Base-by-base conservation (phyloP, 2,329 filamentous ascomycete species). In the Diaporthe vexans region DNA sequence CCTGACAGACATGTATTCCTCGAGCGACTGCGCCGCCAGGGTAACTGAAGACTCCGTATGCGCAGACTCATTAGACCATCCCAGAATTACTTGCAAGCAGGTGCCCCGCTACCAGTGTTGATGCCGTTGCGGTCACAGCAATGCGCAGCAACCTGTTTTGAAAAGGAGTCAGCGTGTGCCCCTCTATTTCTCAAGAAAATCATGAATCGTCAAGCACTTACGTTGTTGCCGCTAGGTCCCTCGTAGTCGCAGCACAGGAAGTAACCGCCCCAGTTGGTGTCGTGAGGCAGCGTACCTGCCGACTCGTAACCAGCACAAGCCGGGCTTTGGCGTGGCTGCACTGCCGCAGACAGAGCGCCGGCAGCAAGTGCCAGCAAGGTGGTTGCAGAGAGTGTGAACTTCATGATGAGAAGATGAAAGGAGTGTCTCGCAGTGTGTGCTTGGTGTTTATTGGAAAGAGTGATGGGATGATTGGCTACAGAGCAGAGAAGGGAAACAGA, bases 91-190 rank as follows among this genome's bases (percentile, higher is more conserved):
- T 26, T n/a, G 58, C 58, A 61, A 19, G 58, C 37, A 19, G 58
- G 58, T 26, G 37, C 37, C 15, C 58, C 58, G 37, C 58, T 61
- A 43, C 58, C 58, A 21, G 58, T 61, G 58, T 61, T 61, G 8
- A 29, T 37, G 19, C 58, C 37, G n/a, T 61, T 43, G 15, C 58
- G 58, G 37, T 61, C 58, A 17, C 58, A 61, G 58, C 58, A 61
- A 11, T 61, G 58, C 4, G 7, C 58, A 26, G 35, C 58, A 26
- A 61, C 58, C 58, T 61, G 37, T 17, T 1, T 9, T 19, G n/a
- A 5, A 17, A 43, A 43, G 9, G 6, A 9, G 7, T 61, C 21
- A 61, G 37, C n/a, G 4, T 11, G n/a, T 48, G 46, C 7, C 15
- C 43, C 19, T 19, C 8, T 6, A 9, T 9, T 9, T 15, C 46